A percentile compares a stretch with the other conserved stretches of the same genome.
phyloP scores from a whole-genome alignment of 2,329 filamentous ascomycete species.

The Phymatotrichopsis omnivora region DNA sequence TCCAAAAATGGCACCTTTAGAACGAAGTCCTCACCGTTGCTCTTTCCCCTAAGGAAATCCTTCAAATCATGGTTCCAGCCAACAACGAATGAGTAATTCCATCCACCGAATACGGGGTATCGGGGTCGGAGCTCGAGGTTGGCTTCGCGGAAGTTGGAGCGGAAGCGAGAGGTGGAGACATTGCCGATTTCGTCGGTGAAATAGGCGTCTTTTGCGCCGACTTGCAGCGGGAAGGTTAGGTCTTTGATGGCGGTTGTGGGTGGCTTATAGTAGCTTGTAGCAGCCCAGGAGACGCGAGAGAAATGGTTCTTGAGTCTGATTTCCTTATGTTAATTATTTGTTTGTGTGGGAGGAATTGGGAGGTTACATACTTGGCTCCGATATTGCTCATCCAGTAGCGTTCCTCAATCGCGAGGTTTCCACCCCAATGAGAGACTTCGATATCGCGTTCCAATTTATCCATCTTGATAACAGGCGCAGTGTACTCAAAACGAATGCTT shows the following conservation, averaged over 20 bases:
- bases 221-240: slow-evolving; percentile 65
- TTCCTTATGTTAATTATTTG: slow-evolving; percentile 38
- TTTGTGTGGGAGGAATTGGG: slow-evolving; percentile 40
- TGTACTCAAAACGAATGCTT: slow-evolving; percentile 86
- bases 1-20: slow-evolving; percentile 89
- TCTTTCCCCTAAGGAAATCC: slow-evolving; percentile 58
- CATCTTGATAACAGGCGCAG: slow-evolving; percentile 75
- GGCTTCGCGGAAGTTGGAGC: slow-evolving; percentile 65
- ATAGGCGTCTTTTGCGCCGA: slow-evolving; percentile 78
- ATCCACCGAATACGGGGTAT: slow-evolving; percentile 93
- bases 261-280: slow-evolving; percentile 65
- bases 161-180: slow-evolving; percentile 85
- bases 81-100: slow-evolving; percentile 95
- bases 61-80: slow-evolving; percentile 87
- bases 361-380: slow-evolving; percentile 52
- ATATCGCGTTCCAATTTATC: slow-evolving; percentile 75
- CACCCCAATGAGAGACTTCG: slow-evolving; percentile 96
- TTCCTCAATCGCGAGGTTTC: slow-evolving; percentile 91
- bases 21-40: slow-evolving; percentile 59
- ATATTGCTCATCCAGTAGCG: slow-evolving; percentile 80
- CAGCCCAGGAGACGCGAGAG: slow-evolving; percentile 65
- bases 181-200: slow-evolving; percentile 96
- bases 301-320: slow-evolving; percentile 53
- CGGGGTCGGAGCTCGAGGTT: slow-evolving; percentile 81
- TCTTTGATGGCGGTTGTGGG: slow-evolving; percentile 68